These are phyloP conservation scores for Platanus orientalis DNA, from an alignment of 164 flowering plant species.

Conservation along the genomic window DNA sequence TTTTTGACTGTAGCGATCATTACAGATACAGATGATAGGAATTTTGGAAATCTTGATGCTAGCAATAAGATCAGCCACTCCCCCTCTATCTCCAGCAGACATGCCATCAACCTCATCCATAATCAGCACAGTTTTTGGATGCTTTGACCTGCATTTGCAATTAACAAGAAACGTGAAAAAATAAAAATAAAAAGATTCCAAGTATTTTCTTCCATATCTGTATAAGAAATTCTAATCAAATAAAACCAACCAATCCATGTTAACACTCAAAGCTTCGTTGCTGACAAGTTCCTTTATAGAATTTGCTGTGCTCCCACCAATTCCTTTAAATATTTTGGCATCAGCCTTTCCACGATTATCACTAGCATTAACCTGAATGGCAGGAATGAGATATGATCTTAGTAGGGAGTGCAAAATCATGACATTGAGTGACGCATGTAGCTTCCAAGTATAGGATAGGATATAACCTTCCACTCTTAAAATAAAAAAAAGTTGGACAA, in stretches of 20 bases:
- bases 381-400: background rate
- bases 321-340: conserved; percentile 71
- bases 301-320: conserved; percentile 90
- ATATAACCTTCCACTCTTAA: background rate
- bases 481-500: background rate
- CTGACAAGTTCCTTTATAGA: conserved; percentile 90
- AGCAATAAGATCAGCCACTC: conserved; percentile 92
- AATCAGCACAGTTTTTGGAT: conserved; percentile 70
- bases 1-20: conserved; percentile 96
- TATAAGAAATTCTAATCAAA: background rate
- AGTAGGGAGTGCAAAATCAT: background rate
- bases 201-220: too few species aligned
- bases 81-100: conserved; percentile 99
- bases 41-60: conserved; percentile 91
- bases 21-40: conserved; percentile 95
- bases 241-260: conserved; percentile 56
- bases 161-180: conserved; percentile 4
- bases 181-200: too few species aligned
- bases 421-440: background rate
- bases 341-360: conserved; percentile 98
- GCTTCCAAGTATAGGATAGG: background rate
- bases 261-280: conserved; percentile 61
- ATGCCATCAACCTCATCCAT: conserved; percentile 99
- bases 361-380: conserved; percentile 95
- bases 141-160: conserved; percentile 53